These are phyloP conservation scores for Claviceps purpurea DNA, from an alignment of 2,329 filamentous ascomycete genomes.

Conservation along the genomic window DNA sequence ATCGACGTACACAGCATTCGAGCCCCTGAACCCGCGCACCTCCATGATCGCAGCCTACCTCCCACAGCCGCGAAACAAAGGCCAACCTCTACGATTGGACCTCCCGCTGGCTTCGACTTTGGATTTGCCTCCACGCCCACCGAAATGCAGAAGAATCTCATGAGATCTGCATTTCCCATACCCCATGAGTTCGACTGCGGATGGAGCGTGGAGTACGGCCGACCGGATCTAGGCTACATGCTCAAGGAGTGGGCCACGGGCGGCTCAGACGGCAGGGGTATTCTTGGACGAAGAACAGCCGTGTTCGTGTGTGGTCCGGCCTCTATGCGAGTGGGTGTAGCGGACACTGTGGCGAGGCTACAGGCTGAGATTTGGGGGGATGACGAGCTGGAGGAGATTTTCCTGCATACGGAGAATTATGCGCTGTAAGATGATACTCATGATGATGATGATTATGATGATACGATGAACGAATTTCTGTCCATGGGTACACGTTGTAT, in stretches of 20 bases:
- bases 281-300: conserved; percentile 68
- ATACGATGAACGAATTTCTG: not conserved
- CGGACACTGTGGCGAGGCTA: conserved; percentile 68
- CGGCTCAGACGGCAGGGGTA: conserved; percentile 49
- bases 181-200: conserved; percentile 58
- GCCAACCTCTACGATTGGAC: conserved; percentile 44
- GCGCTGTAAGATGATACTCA: conserved; percentile 44
- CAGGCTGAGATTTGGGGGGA: conserved; percentile 76
- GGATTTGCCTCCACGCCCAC: conserved; percentile 76
- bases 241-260: conserved; percentile 68
- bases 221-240: conserved; percentile 79
- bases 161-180: conserved; percentile 76
- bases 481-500: not conserved
- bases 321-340: conserved; percentile 75
- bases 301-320: conserved; percentile 90
- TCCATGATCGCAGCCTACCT: conserved; percentile 33
- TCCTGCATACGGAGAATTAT: conserved; percentile 91
- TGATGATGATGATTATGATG: not conserved
- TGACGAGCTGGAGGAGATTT: conserved; percentile 73
- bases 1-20: conserved; percentile 19
- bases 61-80: conserved; percentile 19
- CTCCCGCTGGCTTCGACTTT: conserved; percentile 56
- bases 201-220: conserved; percentile 86
- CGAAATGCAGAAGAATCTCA: conserved; percentile 76
- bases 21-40: conserved; percentile 43